Evolutionary conservation across 768 basidiomycete species (phyloP).

Genomic region (Suillus brevipes): DNA sequence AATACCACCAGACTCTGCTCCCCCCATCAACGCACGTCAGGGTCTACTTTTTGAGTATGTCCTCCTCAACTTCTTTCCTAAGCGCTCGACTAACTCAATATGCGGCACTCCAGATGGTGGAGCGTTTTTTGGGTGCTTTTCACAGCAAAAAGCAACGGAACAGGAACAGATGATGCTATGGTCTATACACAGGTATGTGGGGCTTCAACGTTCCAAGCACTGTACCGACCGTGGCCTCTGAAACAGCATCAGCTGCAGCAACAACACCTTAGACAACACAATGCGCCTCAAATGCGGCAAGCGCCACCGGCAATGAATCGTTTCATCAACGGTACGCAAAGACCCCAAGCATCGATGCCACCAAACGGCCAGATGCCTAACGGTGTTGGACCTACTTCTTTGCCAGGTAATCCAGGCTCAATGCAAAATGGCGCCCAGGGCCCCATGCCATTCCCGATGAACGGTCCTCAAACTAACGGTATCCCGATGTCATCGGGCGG

Average conservation of each 20-base stretch:
- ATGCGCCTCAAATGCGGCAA: conserved; percentile 25
- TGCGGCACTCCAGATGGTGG: conserved; percentile 65
- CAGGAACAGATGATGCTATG: conserved; percentile 69
- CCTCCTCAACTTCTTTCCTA: background rate
- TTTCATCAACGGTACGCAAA: conserved; percentile 36
- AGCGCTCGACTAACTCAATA: conserved; percentile 10
- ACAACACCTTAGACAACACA: conserved; percentile 35
- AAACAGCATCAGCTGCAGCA: conserved; percentile 39
- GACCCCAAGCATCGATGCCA: conserved; percentile 17
- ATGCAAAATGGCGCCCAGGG: conserved; percentile 31
- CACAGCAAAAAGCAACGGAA: conserved; percentile 71
- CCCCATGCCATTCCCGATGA: conserved; percentile 23
- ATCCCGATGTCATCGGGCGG: conserved; percentile 33
- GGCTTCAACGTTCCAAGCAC: conserved; percentile 3
- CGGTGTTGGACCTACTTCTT: conserved; percentile 28
- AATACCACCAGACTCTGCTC: conserved; percentile 57
- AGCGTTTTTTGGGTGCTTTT: conserved; percentile 87
- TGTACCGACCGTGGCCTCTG: conserved; percentile 13
- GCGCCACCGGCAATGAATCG: conserved; percentile 29
- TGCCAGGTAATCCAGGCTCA: conserved; percentile 24
- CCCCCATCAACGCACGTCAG: conserved; percentile 82
- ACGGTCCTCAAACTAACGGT: conserved; percentile 47
- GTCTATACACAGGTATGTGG: conserved; percentile 65
- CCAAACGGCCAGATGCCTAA: conserved; percentile 29
- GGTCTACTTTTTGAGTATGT: conserved; percentile 81